Evolutionary conservation across 768 basidiomycete genomes (phyloP).

Genomic region (Collybiopsis confluens): DNA sequence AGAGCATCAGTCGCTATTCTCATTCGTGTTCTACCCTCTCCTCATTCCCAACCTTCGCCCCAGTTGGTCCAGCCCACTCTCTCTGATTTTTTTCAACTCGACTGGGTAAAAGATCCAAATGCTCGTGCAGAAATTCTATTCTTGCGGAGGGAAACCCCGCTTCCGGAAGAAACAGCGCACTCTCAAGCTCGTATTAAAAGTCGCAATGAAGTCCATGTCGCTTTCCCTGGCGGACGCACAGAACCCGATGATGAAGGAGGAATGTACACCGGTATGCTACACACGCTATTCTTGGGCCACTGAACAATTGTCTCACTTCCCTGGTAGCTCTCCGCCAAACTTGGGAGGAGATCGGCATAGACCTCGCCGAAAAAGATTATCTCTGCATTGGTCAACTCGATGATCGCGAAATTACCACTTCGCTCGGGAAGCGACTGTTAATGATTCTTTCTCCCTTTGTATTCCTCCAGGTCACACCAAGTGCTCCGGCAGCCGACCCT

Average conservation of each 20-base stretch:
- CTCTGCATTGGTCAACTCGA: conserved; percentile 89
- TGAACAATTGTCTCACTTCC: background rate
- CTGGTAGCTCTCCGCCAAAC: conserved; percentile 85
- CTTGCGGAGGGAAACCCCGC: conserved; percentile 67
- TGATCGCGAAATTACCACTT: conserved; percentile 97
- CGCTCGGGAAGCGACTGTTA: conserved; percentile 90
- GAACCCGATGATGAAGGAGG: conserved; percentile 92
- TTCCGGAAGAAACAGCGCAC: conserved; percentile 35
- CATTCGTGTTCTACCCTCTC: conserved; percentile 66
- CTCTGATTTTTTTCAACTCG: conserved; percentile 70
- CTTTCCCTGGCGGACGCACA: conserved; percentile 91
- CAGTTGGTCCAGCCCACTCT: conserved; percentile 48
- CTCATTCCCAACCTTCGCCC: conserved; percentile 32
- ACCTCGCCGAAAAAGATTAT: conserved; percentile 91
- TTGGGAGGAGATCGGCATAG: conserved; percentile 97
- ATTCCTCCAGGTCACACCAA: conserved; percentile 80
- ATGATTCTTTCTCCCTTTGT: conserved; percentile 98
- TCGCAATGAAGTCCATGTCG: conserved; percentile 74
- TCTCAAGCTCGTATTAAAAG: conserved; percentile 29
- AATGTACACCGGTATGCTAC: conserved; percentile 84
- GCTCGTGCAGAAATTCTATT: conserved; percentile 87
- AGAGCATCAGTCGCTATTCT: conserved; percentile 79
- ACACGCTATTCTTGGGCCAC: background rate
- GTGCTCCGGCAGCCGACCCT: conserved; percentile 68
- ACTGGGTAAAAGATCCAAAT: conserved; percentile 86